Percentiles rank a stretch among this genome's conserved stretches.
Conservation (phyloP, 108 stramenopile species). For the Cyclotella baltica region DNA sequence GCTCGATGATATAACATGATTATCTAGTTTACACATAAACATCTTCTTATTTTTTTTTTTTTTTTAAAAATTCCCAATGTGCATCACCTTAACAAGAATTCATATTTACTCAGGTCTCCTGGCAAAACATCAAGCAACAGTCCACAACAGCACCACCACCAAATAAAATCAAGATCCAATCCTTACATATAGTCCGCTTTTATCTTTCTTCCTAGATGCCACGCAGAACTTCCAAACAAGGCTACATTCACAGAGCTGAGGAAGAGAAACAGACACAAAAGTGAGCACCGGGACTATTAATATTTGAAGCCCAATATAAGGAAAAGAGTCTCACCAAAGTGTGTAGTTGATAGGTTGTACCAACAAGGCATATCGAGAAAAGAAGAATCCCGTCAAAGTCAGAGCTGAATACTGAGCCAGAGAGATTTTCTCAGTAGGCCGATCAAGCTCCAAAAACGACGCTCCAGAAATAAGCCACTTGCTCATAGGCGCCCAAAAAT, state of each 20-base stretch:
- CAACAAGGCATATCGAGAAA: conserved; percentile 82
- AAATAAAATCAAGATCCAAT: too few relatives aligned
- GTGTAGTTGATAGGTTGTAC: conserved; percentile 87
- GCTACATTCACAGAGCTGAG: conserved; percentile 78
- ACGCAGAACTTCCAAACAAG: conserved; percentile 79
- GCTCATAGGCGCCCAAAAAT: conserved; percentile 90
- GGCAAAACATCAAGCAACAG: too few relatives aligned
- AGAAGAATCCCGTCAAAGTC: conserved; percentile 88
- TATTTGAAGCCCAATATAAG: not conserved
- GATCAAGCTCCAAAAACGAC: conserved; percentile 78
- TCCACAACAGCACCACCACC: too few relatives aligned
- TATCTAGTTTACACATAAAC: too few relatives aligned
- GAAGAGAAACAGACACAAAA: not conserved
- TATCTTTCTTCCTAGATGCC: conserved; percentile 87
- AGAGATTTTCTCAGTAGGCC: conserved; percentile 88
- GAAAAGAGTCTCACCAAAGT: conserved; percentile 51
- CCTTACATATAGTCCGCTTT: conserved; percentile 75
- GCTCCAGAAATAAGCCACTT: conserved; percentile 91
- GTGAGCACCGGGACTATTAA: not conserved
- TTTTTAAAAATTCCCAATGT: too few relatives aligned
- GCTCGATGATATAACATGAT: too few relatives aligned
- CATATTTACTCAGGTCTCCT: too few relatives aligned
- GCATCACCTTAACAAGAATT: too few relatives aligned
- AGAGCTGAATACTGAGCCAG: conserved; percentile 87
- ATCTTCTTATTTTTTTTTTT: too few relatives aligned